Percentiles rank a stretch among this genome's conserved stretches.
Evolutionary conservation across 2,329 filamentous ascomycete species (phyloP).

Genomic region (Grosmannia clavigera): DNA sequence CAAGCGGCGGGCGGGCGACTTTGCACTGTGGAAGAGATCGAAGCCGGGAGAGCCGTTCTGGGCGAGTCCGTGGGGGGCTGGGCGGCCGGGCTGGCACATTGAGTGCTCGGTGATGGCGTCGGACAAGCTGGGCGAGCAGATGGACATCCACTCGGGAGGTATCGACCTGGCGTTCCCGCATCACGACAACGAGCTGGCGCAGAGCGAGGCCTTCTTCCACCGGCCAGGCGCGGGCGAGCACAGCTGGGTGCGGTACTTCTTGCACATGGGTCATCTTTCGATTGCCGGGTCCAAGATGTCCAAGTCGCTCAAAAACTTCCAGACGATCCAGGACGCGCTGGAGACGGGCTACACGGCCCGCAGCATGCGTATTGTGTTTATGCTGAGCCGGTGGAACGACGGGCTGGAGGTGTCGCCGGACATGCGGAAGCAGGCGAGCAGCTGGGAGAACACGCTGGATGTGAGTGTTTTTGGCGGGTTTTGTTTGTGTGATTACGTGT

Average conservation of each 20-base stretch:
- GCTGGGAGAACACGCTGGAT: constrained; percentile 38
- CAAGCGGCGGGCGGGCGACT: constrained; percentile 53
- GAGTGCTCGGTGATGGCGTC: constrained; percentile 65
- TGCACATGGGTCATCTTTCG: constrained; percentile 54
- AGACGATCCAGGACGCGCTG: constrained; percentile 54
- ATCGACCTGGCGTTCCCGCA: constrained; percentile 43
- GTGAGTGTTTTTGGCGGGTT: not conserved
- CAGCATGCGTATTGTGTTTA: constrained; percentile 53
- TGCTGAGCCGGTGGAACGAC: constrained; percentile 56
- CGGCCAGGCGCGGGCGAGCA: constrained; percentile 20
- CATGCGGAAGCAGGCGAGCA: constrained; percentile 42
- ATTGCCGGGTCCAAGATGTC: constrained; percentile 52
- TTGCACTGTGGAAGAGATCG: constrained; percentile 55
- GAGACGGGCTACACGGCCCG: constrained; percentile 51
- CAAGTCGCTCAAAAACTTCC: constrained; percentile 63
- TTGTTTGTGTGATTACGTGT: not conserved
- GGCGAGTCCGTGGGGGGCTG: constrained; percentile 54
- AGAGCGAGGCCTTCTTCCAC: constrained; percentile 57
- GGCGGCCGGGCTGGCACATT: constrained; percentile 62
- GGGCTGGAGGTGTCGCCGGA: constrained; percentile 59
- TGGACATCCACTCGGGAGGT: constrained; percentile 62
- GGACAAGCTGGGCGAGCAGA: constrained; percentile 48
- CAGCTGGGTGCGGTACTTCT: constrained; percentile 59
- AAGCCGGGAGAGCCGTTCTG: constrained; percentile 37
- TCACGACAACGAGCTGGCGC: constrained; percentile 56